Conservation (phyloP, 192 early-diverging fungal species). For the Coemansia sp. region DNA sequence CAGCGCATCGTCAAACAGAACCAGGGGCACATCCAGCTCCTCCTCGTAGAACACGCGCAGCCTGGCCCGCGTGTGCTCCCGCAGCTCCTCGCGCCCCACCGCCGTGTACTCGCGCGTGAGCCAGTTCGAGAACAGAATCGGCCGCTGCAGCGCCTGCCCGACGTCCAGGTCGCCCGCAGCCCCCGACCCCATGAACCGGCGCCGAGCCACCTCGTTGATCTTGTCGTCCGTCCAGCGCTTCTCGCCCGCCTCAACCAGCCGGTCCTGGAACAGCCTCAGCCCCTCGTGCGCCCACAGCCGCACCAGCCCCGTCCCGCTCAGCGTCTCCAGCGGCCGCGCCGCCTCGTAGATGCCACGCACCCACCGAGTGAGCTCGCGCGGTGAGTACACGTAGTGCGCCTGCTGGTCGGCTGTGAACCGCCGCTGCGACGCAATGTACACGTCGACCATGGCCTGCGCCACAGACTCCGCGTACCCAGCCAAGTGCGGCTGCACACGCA, state of each 20-base stretch:
- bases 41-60: slow-evolving; percentile 99
- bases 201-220: slow-evolving; percentile 77
- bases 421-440: slow-evolving; percentile 86
- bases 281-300: slow-evolving; percentile 99
- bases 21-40: slow-evolving; percentile 95
- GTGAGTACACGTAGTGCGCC: slow-evolving; percentile 99
- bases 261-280: slow-evolving; percentile 97
- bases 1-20: slow-evolving; percentile 96
- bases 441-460: slow-evolving; percentile 95
- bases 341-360: slow-evolving; percentile 96
- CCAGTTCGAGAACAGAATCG: slow-evolving; percentile 98
- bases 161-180: background rate
- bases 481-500: slow-evolving; percentile 88
- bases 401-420: slow-evolving; percentile 97
- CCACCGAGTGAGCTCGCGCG: slow-evolving; percentile 99
- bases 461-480: slow-evolving; percentile 88
- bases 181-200: slow-evolving; percentile 66
- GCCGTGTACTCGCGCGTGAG: slow-evolving; percentile 89
- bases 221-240: slow-evolving; percentile 86
- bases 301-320: slow-evolving; percentile 81
- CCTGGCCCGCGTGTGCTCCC: slow-evolving; percentile 90
- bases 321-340: slow-evolving; percentile 77
- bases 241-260: slow-evolving; percentile 85
- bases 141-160: slow-evolving; percentile 76
- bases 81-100: slow-evolving; percentile 83